Percentiles rank a stretch among this genome's conserved stretches.
Evolutionary conservation across 805 yeast genomes (phyloP).

Genomic region (Komagataella pseudopastoris): DNA sequence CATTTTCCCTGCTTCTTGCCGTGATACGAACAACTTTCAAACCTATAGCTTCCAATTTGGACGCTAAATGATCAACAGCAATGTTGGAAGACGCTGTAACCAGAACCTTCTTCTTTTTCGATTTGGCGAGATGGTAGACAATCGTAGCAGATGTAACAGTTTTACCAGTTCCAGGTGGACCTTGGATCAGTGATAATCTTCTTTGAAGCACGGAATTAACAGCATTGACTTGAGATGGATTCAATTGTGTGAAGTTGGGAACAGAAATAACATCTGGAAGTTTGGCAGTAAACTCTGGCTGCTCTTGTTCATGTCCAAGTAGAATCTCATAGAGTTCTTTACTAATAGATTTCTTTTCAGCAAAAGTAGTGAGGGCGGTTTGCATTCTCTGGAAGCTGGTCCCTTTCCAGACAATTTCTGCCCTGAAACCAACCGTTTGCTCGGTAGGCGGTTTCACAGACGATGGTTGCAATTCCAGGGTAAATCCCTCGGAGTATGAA

Average conservation of each 20-base stretch:
- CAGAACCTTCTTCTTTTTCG: slow-evolving; percentile 50
- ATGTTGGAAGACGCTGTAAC: slow-evolving; percentile 96
- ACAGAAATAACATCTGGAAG: slow-evolving; percentile 51
- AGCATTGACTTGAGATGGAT: slow-evolving; percentile 70
- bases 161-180: slow-evolving; percentile 96
- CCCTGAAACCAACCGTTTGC: slow-evolving; percentile 54
- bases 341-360: slow-evolving; percentile 57
- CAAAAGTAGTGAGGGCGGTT: slow-evolving; percentile 58
- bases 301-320: slow-evolving; percentile 66
- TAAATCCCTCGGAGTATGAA: slow-evolving; percentile 50
- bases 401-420: slow-evolving; percentile 85
- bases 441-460: slow-evolving; percentile 41
- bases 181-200: slow-evolving; percentile 78
- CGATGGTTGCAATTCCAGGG: slow-evolving; percentile 46
- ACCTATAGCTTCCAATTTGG: slow-evolving; percentile 56
- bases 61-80: slow-evolving; percentile 85
- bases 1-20: slow-evolving; percentile 60
- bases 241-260: slow-evolving; percentile 56
- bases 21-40: slow-evolving; percentile 65
- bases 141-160: slow-evolving; percentile 89
- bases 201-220: slow-evolving; percentile 52
- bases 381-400: slow-evolving; percentile 78
- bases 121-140: slow-evolving; percentile 56
- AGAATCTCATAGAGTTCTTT: slow-evolving; percentile 65
- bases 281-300: slow-evolving; percentile 45